These are phyloP conservation scores for barrel medic (Medicago truncatula) DNA, from an alignment of 306 rosid species.

Conservation along the genomic window DNA sequence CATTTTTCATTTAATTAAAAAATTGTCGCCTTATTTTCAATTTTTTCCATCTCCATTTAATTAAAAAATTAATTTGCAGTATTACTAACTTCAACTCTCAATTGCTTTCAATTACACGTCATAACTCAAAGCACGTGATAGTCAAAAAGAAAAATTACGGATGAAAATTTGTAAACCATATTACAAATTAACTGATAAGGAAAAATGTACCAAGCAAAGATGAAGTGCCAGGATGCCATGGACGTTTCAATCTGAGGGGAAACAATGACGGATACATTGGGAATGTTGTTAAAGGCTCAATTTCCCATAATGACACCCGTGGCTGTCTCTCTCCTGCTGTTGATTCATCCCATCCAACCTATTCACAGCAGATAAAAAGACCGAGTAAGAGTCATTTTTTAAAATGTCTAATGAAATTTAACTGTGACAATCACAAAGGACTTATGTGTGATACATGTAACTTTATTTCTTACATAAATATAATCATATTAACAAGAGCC, in stretches of 20 bases:
- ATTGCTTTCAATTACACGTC: constrained; percentile 7
- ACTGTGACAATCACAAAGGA: constrained; percentile 18
- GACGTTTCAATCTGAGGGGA: constrained; percentile 89
- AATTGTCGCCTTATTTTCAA: too few species aligned
- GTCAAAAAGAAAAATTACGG: not conserved
- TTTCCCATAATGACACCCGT: constrained; percentile 92
- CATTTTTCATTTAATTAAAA: too few species aligned
- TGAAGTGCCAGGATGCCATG: constrained; percentile 90
- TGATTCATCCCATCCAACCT: constrained; percentile 98
- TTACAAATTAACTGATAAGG: constrained; percentile 1
- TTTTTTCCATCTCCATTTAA: too few species aligned
- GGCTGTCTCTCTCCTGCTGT: constrained; percentile 93
- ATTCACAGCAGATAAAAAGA: constrained; percentile 42
- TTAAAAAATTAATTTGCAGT: not conserved
- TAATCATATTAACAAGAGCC: not conserved
- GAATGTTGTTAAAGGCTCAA: constrained; percentile 90
- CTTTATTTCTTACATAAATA: not conserved
- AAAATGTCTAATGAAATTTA: constrained; percentile 12
- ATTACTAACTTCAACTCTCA: constrained; percentile 12
- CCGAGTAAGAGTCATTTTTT: not conserved
- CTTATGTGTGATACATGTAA: not conserved
- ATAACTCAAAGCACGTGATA: not conserved
- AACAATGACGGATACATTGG: constrained; percentile 92
- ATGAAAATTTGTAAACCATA: not conserved
- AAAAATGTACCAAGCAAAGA: constrained; percentile 67